Evolutionary conservation across 2,329 filamentous ascomycete genomes (phyloP).

Genomic region (Diplodia corticola): DNA sequence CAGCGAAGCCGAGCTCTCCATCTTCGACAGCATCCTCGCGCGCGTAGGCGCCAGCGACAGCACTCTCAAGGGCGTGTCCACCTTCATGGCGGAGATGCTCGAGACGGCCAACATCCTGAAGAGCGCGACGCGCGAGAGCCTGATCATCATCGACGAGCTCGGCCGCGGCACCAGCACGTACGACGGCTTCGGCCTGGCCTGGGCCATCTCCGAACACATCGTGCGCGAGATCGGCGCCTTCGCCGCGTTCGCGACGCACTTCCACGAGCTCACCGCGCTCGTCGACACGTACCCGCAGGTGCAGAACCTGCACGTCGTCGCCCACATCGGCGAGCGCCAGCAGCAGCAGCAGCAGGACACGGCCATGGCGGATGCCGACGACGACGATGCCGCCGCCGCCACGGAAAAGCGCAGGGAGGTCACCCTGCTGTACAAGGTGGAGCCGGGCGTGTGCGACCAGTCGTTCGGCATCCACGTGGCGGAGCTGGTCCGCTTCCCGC

Average conservation of each 20-base stretch:
- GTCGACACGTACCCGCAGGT: constrained; percentile 85
- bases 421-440: constrained; percentile 93
- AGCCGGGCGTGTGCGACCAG: constrained; percentile 93
- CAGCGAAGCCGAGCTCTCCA: constrained; percentile 82
- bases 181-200: constrained; percentile 97
- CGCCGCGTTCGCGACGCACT: constrained; percentile 95
- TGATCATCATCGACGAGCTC: constrained; percentile 98
- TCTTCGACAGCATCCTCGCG: constrained; percentile 96
- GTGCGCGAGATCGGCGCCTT: constrained; percentile 93
- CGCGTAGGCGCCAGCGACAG: constrained; percentile 95
- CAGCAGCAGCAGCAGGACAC: constrained; percentile 43
- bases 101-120: constrained; percentile 99
- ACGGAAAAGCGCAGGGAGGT: constrained; percentile 65
- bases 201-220: constrained; percentile 98
- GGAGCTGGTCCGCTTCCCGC: constrained; percentile 91
- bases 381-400: constrained; percentile 35
- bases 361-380: constrained; percentile 43
- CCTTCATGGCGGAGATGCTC: constrained; percentile 99
- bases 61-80: constrained; percentile 95
- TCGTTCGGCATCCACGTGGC: constrained; percentile 98
- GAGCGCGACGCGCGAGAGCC: constrained; percentile 87
- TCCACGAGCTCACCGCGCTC: constrained; percentile 93
- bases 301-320: constrained; percentile 90
- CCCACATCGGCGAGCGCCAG: constrained; percentile 68
- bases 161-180: constrained; percentile 97